phyloP scores from a whole-genome alignment of 495 filamentous ascomycete genomes.

The Neurospora pannonica region DNA sequence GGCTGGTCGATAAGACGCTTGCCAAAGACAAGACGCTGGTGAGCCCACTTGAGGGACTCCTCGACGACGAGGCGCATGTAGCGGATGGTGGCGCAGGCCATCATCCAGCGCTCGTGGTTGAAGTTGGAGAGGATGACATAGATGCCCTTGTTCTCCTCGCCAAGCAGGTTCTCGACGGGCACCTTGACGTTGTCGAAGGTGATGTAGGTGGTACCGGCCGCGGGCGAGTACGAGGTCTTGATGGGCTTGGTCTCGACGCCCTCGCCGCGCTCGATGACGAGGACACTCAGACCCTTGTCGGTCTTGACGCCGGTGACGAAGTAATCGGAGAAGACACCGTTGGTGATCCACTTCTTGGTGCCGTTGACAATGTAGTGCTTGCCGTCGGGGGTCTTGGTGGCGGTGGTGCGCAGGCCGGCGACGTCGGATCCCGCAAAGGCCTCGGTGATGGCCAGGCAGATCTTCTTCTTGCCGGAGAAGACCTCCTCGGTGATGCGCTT shows the following conservation, averaged over 20 bases:
- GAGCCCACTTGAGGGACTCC: conserved; percentile 82
- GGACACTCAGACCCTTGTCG: conserved; percentile 69
- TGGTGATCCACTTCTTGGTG: conserved; percentile 93
- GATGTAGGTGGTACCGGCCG: conserved; percentile 72
- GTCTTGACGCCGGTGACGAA: conserved; percentile 78
- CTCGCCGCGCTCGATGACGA: conserved; percentile 65
- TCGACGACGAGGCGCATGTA: conserved; percentile 62
- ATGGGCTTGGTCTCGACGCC: conserved; percentile 66
- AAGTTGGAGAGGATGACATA: conserved; percentile 83
- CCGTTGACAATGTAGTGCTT: conserved; percentile 81
- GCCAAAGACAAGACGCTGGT: conserved; percentile 78
- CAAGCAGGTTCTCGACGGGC: conserved; percentile 67
- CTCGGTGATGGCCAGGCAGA: conserved; percentile 80
- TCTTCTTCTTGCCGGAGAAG: conserved; percentile 74
- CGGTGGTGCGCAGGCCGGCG: conserved; percentile 71
- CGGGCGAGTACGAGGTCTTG: conserved; percentile 76
- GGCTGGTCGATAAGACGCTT: conserved; percentile 77
- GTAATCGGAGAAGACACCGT: conserved; percentile 75
- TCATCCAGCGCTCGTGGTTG: conserved; percentile 72
- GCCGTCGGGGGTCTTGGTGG: conserved; percentile 70
- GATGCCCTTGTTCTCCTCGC: conserved; percentile 80
- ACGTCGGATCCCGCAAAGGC: conserved; percentile 87
- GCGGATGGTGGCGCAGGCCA: conserved; percentile 54
- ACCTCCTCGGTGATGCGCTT: conserved; percentile 60
- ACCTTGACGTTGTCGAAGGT: conserved; percentile 85